A percentile compares a stretch with the other conserved stretches of the same genome.
These are phyloP conservation scores for Phytophthora kernoviae DNA, from an alignment of 352 stramenopile genomes.

Conservation along the genomic window DNA sequence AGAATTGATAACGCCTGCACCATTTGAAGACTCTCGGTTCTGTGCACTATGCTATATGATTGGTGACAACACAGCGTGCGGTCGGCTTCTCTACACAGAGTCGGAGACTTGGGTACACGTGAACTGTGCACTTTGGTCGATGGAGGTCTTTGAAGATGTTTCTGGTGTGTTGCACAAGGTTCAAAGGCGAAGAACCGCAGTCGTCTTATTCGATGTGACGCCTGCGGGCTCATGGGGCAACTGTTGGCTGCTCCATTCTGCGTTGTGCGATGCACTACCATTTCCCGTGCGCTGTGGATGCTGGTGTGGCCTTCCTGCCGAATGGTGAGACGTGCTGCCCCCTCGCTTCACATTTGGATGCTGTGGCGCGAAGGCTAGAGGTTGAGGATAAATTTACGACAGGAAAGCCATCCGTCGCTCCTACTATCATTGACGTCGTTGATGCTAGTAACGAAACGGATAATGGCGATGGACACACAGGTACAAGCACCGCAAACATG, in stretches of 20 bases:
- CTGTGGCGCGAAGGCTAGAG: constrained; percentile 42
- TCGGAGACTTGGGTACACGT: constrained; percentile 91
- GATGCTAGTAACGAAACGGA: neutral
- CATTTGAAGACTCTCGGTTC: constrained; percentile 69
- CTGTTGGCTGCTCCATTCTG: constrained; percentile 88
- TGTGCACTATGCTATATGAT: constrained; percentile 86
- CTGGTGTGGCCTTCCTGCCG: constrained; percentile 69
- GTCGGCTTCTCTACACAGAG: constrained; percentile 83
- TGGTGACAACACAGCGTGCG: constrained; percentile 73
- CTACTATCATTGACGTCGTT: neutral
- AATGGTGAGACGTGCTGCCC: constrained; percentile 77
- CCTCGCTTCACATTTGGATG: constrained; percentile 51
- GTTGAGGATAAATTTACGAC: constrained; percentile 11
- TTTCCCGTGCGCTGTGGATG: constrained; percentile 91
- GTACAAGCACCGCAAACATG: neutral
- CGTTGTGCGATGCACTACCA: constrained; percentile 93
- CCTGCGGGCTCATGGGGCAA: constrained; percentile 91
- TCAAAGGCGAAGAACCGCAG: constrained; percentile 88
- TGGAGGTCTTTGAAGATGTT: constrained; percentile 90
- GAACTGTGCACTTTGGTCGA: constrained; percentile 93
- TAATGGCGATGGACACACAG: neutral
- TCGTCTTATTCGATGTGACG: constrained; percentile 90
- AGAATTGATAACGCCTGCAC: neutral
- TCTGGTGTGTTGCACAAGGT: constrained; percentile 80
- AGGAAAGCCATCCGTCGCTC: neutral